Evolutionary conservation across 805 yeast species (phyloP).

Genomic region (Starmerella lactis-condensi): DNA sequence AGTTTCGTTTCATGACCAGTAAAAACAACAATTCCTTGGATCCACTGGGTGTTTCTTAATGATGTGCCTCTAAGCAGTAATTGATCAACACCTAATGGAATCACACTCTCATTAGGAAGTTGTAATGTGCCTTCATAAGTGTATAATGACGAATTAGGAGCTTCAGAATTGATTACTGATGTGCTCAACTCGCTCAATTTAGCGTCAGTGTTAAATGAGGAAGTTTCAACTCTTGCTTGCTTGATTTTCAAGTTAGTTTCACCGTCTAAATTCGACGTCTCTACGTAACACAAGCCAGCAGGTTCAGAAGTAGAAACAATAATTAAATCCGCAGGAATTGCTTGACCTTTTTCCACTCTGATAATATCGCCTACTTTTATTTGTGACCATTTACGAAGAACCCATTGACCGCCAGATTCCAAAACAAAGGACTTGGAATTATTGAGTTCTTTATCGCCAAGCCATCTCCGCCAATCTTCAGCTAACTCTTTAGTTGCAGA

Average conservation of each 20-base stretch:
- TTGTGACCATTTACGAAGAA: slow-evolving; percentile 59
- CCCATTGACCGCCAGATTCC: slow-evolving; percentile 44
- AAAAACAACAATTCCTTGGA: slow-evolving; percentile 79
- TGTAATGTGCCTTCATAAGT: slow-evolving; percentile 80
- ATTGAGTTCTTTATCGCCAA: slow-evolving; percentile 78
- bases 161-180: slow-evolving; percentile 51
- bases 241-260: slow-evolving; percentile 93
- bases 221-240: slow-evolving; percentile 67
- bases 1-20: slow-evolving; percentile 97
- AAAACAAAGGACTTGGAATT: slow-evolving; percentile 55
- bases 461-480: slow-evolving; percentile 77
- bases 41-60: slow-evolving; percentile 84
- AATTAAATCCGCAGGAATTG: slow-evolving; percentile 84
- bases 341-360: slow-evolving; percentile 65
- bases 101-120: slow-evolving; percentile 22
- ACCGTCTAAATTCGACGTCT: slow-evolving; percentile 94
- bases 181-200: slow-evolving; percentile 37
- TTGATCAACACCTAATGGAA: slow-evolving; percentile 79
- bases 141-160: slow-evolving; percentile 81
- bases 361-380: slow-evolving; percentile 85
- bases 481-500: slow-evolving; percentile 81
- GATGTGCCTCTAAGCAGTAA: slow-evolving; percentile 88
- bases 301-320: slow-evolving; percentile 87
- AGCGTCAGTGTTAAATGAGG: slow-evolving; percentile 46
- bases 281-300: slow-evolving; percentile 92